Evolutionary conservation across 495 filamentous ascomycete genomes (phyloP), one percentile per base, ranked within the genome.

Genomic region (Penicillium chermesinum): DNA sequence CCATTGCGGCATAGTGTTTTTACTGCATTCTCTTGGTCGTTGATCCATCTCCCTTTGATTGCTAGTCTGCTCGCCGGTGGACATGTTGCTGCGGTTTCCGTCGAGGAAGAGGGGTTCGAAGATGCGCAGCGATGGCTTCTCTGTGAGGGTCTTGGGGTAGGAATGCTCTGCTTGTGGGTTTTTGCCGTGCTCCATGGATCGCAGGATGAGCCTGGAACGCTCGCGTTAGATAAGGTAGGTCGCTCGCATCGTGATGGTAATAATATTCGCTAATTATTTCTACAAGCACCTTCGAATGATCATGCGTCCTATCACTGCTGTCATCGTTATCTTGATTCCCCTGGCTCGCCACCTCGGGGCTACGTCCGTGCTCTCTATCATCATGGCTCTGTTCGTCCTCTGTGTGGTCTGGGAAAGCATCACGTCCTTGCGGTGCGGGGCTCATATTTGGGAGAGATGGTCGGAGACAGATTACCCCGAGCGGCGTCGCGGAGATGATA

Each of bases 31-130:
- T 18, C 57, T 0, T 74, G 69, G 60, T 51, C 63, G 5, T 22
- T 66, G 13, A 48, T 72, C n/a, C 71, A 72, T 46, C 43, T 72
- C 8, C 71, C 71, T 1, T 57, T 74, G 3, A 58, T 61, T 48
- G 69, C 63, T 2, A 59, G 59, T 46, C 45, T 74, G 8, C 17
- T 74, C 10, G 67, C 69, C 2, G 64, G 66, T 47, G 71, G 71
- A 1, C 67, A 74, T 50, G 63, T 72, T 6, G 61, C 62, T 15
- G 67, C 62, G 18, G 45, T 42, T 18, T 63, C 62, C 0, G 53
- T 59, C 7, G 47, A 49, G 8, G 54, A 64, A 43, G 34, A 55
- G 9, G 49, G 47, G 1, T 62, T 67, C 25, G 58, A 55, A 16
- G 55, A 59, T 22, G 38, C 57, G 2, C 52, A 65, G 48, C 52